Base-by-base conservation (phyloP, 257 asterid species). In the Nicotiana sylvestris region DNA sequence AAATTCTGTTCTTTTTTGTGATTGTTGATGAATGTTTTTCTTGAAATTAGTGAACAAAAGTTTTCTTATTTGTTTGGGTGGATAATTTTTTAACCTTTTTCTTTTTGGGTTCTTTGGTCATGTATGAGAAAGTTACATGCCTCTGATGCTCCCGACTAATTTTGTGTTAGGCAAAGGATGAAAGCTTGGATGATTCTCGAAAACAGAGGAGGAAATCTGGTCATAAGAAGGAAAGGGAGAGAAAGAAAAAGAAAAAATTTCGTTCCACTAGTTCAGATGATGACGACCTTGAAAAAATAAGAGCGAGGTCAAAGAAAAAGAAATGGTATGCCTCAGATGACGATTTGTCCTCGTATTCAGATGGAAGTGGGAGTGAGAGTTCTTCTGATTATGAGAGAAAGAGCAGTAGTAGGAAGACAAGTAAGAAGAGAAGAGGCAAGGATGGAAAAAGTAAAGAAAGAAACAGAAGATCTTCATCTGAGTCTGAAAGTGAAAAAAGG, bases 251-350 rank as follows among this genome's bases (percentile, higher is more conserved):
- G 66, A 92, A 82, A 89, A 86, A 81, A 15, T 89, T 93, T 1
- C 85, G 33, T 17, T 79, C 86, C 84, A 85, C 88, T 86, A 92
- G 95, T 69, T 91, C 97, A 16, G 97, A 91, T 11, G 97, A 91
- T 37, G 97, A 90, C 69, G 86, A 82, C 82, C 87, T 89, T 62
- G 96, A 87, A 76, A 91, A 82, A 87, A 90, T 94, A 81, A 90
- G 88, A 85, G 85, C 85, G 18, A 84, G 88, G 77, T 91, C 95
- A 18, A 88, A 89, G 81, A 93, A 94, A 84, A 92, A 91, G 85
- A 95, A 94, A 82, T 93, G 98, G 99, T 92, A 94, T 85, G 91
- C 89, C 76, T 88, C 96, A n/a, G 92, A 93, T 60, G 98, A 93
- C 78, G 98, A 87, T 51, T 68, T 88, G 67, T 88, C 97, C 85